A percentile compares a stretch with the other conserved stretches of the same genome.
Evolutionary conservation across 2,329 filamentous ascomycete species (phyloP).

Genomic region (Hypoxylon sp.): DNA sequence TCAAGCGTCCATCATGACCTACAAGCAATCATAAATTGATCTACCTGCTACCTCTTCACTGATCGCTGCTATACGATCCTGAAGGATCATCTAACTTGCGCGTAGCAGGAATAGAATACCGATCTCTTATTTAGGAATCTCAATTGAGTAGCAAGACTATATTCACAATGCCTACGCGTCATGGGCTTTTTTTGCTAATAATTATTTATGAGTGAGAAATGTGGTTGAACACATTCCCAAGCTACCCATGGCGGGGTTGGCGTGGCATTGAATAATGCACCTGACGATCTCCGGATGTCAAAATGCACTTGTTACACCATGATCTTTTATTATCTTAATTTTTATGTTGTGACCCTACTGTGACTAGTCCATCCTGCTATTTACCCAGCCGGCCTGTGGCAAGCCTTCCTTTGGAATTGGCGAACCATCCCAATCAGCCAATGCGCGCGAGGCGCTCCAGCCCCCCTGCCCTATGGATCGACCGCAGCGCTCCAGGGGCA

Average conservation of each 20-base stretch:
- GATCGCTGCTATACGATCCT: slow-evolving; percentile 8
- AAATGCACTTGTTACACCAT: slow-evolving; percentile 15
- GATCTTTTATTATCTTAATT: slow-evolving; percentile 24
- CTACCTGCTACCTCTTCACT: slow-evolving; percentile 25
- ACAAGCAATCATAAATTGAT: slow-evolving; percentile 19
- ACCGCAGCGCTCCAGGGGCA: slow-evolving; percentile 36
- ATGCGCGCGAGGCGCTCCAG: slow-evolving; percentile 28
- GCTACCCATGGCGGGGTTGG: neutral
- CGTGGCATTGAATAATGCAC: slow-evolving; percentile 9
- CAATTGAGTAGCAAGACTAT: slow-evolving; percentile 4
- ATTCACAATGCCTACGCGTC: slow-evolving; percentile 15
- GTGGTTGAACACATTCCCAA: slow-evolving; percentile 10
- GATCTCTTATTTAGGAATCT: slow-evolving; percentile 13
- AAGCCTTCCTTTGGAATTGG: slow-evolving; percentile 36
- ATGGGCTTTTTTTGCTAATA: slow-evolving; percentile 6
- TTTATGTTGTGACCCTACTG: slow-evolving; percentile 10
- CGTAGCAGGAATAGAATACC: slow-evolving; percentile 8
- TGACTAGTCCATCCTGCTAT: slow-evolving; percentile 36
- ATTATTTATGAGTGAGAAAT: neutral
- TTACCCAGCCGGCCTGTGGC: slow-evolving; percentile 41
- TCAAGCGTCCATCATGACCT: slow-evolving; percentile 18
- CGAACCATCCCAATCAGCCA: slow-evolving; percentile 12
- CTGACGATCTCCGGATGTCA: slow-evolving; percentile 1
- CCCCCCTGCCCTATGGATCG: slow-evolving; percentile 38
- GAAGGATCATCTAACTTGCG: slow-evolving; percentile 23